Percentiles rank a stretch among this genome's conserved stretches.
phyloP scores from a whole-genome alignment of 805 yeast genomes.

The Diddensiella caesifluorescens region DNA sequence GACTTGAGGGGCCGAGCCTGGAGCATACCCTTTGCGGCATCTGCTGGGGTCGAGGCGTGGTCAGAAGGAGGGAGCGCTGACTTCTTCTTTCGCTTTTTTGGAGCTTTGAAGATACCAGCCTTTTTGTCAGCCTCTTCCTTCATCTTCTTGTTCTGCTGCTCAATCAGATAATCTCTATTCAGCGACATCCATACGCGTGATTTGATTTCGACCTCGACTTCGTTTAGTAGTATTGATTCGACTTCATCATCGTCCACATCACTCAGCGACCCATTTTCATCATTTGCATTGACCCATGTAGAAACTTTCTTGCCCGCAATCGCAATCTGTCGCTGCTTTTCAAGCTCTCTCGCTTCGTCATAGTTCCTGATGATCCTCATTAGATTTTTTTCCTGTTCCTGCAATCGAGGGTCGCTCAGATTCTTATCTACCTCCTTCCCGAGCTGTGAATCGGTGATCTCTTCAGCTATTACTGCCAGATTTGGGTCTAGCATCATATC shows the following conservation, averaged over 20 bases:
- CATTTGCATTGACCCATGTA: constrained; percentile 42
- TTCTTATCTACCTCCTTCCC: constrained; percentile 7
- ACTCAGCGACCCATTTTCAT: constrained; percentile 56
- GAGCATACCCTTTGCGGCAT: constrained; percentile 71
- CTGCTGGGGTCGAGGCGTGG: constrained; percentile 49
- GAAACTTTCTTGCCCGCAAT: constrained; percentile 17
- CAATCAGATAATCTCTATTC: constrained; percentile 78
- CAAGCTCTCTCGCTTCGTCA: constrained; percentile 1
- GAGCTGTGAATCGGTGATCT: background rate
- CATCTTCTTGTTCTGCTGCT: constrained; percentile 77
- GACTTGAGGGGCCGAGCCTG: constrained; percentile 65
- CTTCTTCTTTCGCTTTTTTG: constrained; percentile 34
- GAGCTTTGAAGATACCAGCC: constrained; percentile 64
- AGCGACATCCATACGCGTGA: constrained; percentile 86
- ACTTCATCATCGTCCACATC: constrained; percentile 85
- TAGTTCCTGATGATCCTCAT: constrained; percentile 8
- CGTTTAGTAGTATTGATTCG: constrained; percentile 52
- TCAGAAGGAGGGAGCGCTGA: constrained; percentile 24
- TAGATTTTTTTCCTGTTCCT: constrained; percentile 7
- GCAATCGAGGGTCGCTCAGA: constrained; percentile 5
- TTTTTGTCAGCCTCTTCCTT: constrained; percentile 82
- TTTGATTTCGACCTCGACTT: constrained; percentile 66
- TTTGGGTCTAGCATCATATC: too few relatives aligned
- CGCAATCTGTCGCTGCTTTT: constrained; percentile 11
- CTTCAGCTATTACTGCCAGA: background rate